These are phyloP conservation scores for Diaporthe velutina DNA, from an alignment of 2,329 filamentous ascomycete species.

Conservation along the genomic window DNA sequence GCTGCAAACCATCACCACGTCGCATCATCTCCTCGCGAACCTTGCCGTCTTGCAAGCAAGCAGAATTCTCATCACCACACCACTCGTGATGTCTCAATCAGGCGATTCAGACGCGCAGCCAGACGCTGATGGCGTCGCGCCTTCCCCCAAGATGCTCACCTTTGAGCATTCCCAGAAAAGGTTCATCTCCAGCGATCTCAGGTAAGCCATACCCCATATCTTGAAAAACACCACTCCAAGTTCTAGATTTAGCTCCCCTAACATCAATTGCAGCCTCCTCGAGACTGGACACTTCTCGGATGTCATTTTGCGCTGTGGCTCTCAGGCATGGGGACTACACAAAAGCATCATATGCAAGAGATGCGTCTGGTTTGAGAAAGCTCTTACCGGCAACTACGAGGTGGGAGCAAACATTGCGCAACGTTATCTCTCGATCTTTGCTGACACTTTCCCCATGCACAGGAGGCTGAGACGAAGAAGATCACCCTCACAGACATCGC, in stretches of 20 bases:
- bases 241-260: background rate
- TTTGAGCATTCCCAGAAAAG: background rate
- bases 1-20: too few species aligned
- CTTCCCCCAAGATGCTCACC: background rate
- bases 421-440: background rate
- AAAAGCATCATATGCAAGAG: constrained; percentile 4
- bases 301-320: background rate
- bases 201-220: background rate
- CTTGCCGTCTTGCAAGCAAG: too few species aligned
- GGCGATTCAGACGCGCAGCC: background rate
- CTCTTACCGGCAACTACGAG: background rate
- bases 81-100: background rate
- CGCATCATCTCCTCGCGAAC: too few species aligned
- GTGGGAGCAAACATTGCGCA: background rate
- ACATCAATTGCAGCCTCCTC: background rate
- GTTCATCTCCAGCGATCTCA: background rate
- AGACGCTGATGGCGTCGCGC: background rate
- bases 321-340: background rate
- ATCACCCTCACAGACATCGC: background rate
- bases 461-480: background rate
- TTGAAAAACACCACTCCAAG: too few species aligned
- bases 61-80: too few species aligned
- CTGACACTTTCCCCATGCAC: background rate
- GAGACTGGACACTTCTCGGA: constrained; percentile 9
- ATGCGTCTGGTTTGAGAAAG: constrained; percentile 7